Base-by-base conservation (phyloP, 73 alveolate genomes). In the Paramecium pentaurelia region DNA sequence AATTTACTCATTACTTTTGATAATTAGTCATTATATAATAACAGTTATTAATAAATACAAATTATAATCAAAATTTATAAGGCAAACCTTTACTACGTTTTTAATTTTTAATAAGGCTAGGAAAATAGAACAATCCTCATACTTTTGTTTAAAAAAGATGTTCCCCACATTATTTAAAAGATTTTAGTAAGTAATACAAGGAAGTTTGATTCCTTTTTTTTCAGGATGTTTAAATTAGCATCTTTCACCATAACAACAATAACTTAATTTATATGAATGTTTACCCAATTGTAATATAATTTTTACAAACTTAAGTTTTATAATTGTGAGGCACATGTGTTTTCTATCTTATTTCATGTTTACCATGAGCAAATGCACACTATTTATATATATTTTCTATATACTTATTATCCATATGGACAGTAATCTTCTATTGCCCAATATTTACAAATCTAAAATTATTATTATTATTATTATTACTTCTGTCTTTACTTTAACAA, bases 311-410 rank as follows among this genome's bases (percentile, higher is more conserved):
- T 38, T 87, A 12, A 40, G 93, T 87, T 40, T 77, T 45, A 83
- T 87, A 87, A 38, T 87, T 87, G 51, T 64, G 83, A 11, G 93
- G 93, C 25, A 87, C 83, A 38, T 87, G 93, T 28, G 83, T 64
- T 30, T 87, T 87, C 30, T 87, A 44, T 87, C 93, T 87, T 4
- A 87, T 86, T 87, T 87, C 93, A 40, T 87, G 71, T 30, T 87
- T 40, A 37, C 93, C 93, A 64, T 87, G 93, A 68, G 93, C 93
- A 22, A 87, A 87, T 38, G 93, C 93, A 44, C 93, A 87, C 93
- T 87, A 51, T 59, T 30, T n/a, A 36, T 12, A 37, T 34, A 10
- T 11, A 37, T 34, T 6, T 32, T 54, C 32, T 32, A 60, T 32
- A 71, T 73, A 73, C 87, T 11, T 73, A 73, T 73, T 73, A 30